Evolutionary conservation across 2,329 filamentous ascomycete genomes (phyloP).

Genomic region (Hypoxylon sp.): DNA sequence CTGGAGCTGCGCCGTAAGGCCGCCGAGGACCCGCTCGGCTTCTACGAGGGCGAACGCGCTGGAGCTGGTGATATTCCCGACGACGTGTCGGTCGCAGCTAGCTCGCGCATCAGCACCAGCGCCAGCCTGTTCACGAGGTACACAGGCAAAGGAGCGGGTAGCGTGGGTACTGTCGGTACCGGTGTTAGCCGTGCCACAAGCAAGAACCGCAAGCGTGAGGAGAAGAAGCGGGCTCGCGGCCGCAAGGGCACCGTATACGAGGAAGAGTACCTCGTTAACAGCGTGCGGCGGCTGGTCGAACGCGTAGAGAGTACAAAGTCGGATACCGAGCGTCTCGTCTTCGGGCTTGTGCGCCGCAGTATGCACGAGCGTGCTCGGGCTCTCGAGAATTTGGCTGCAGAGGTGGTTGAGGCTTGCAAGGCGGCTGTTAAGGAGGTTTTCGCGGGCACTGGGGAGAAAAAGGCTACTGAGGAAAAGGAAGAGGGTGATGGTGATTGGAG

Average conservation of each 20-base stretch:
- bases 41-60: constrained; percentile 83
- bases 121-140: constrained; percentile 95
- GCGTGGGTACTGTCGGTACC: constrained; percentile 77
- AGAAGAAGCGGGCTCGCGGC: constrained; percentile 93
- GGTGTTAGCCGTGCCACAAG: constrained; percentile 83
- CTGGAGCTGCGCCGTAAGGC: constrained; percentile 86
- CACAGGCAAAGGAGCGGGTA: constrained; percentile 76
- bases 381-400: constrained; percentile 79
- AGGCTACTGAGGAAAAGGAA: constrained; percentile 45
- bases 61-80: constrained; percentile 82
- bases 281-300: constrained; percentile 85
- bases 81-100: constrained; percentile 89
- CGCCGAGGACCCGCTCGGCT: constrained; percentile 85
- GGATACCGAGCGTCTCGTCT: constrained; percentile 82
- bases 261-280: constrained; percentile 95
- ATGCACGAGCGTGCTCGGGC: constrained; percentile 91
- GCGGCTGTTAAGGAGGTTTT: constrained; percentile 81
- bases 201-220: constrained; percentile 90
- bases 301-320: constrained; percentile 79
- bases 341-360: constrained; percentile 80
- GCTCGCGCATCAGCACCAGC: constrained; percentile 82
- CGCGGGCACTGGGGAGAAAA: constrained; percentile 50
- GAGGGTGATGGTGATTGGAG: constrained; percentile 52
- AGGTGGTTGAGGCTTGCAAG: constrained; percentile 79
- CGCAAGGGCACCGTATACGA: constrained; percentile 99